Evolutionary conservation across 768 basidiomycete genomes (phyloP).

Genomic region (Naematelia encephala): DNA sequence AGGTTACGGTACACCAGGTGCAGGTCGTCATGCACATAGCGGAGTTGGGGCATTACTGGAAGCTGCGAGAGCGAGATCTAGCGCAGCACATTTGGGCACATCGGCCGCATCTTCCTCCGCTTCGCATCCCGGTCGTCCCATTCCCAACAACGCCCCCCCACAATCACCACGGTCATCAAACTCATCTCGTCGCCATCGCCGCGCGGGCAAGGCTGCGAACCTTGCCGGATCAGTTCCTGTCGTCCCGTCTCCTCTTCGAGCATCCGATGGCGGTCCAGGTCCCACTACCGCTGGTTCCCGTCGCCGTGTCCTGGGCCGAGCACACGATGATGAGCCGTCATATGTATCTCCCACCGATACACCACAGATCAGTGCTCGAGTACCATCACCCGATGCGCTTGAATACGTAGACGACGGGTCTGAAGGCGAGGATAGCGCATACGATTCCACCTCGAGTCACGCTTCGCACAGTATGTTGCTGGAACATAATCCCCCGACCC

Average conservation of each 20-base stretch:
- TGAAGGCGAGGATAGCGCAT: constrained; percentile 14
- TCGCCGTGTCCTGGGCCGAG: constrained; percentile 24
- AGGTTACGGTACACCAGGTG: constrained; percentile 58
- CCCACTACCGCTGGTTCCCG: constrained; percentile 29
- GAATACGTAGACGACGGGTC: constrained; percentile 20
- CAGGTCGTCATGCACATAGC: constrained; percentile 10
- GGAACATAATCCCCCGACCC: constrained; percentile 54
- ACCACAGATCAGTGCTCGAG: constrained; percentile 20
- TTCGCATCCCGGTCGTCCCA: constrained; percentile 8
- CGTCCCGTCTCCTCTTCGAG: constrained; percentile 27
- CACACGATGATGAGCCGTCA: not conserved
- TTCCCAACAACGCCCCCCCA: not conserved
- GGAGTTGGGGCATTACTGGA: constrained; percentile 34
- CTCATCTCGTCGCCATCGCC: constrained; percentile 29
- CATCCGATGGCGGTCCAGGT: constrained; percentile 35
- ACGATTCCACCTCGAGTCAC: constrained; percentile 9
- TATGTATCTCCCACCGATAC: constrained; percentile 39
- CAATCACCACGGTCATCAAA: constrained; percentile 26
- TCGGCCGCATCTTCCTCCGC: constrained; percentile 19
- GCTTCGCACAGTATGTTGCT: constrained; percentile 25
- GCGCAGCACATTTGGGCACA: constrained; percentile 5
- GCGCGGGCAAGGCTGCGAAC: constrained; percentile 19
- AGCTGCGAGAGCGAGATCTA: constrained; percentile 30
- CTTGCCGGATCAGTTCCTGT: constrained; percentile 26
- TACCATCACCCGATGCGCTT: constrained; percentile 22